Evolutionary conservation across 306 rosid genomes (phyloP).

Genomic region (Lablab purpureus): DNA sequence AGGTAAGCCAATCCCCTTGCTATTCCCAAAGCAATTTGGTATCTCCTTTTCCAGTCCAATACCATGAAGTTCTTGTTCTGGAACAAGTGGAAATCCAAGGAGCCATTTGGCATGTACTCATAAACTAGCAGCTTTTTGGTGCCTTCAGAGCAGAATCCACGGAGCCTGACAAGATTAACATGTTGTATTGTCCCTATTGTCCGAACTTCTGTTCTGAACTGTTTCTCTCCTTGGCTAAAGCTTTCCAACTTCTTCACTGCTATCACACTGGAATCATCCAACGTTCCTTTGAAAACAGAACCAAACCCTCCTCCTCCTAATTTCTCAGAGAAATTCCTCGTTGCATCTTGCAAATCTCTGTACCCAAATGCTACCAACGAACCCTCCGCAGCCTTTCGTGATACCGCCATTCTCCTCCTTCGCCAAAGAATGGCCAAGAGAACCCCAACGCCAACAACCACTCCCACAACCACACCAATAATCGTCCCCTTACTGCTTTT

Average conservation of each 20-base stretch:
- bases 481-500: conserved; percentile 34
- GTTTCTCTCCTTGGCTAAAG: conserved; percentile 85
- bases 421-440: conserved; percentile 45
- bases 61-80: conserved; percentile 36
- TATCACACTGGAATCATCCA: conserved; percentile 65
- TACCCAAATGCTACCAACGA: conserved; percentile 58
- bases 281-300: conserved; percentile 76
- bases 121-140: conserved; percentile 70
- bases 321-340: conserved; percentile 77
- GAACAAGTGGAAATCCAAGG: conserved; percentile 69
- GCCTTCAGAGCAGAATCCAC: conserved; percentile 84
- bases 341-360: conserved; percentile 60
- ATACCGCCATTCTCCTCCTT: conserved; percentile 44
- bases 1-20: conserved; percentile 66
- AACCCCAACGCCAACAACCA: conserved; percentile 34
- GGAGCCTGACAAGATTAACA: conserved; percentile 83
- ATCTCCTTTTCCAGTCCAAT: conserved; percentile 79
- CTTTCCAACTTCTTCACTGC: conserved; percentile 89
- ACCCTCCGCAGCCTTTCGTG: conserved; percentile 45
- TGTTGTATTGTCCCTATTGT: conserved; percentile 84
- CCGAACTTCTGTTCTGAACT: conserved; percentile 78
- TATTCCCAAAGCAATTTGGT: conserved; percentile 62
- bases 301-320: conserved; percentile 95
- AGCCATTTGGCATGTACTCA: conserved; percentile 84
- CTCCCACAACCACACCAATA: conserved; percentile 52